Evolutionary conservation across 1,139 yeast species (phyloP).

Genomic region (Pichia sp.): DNA sequence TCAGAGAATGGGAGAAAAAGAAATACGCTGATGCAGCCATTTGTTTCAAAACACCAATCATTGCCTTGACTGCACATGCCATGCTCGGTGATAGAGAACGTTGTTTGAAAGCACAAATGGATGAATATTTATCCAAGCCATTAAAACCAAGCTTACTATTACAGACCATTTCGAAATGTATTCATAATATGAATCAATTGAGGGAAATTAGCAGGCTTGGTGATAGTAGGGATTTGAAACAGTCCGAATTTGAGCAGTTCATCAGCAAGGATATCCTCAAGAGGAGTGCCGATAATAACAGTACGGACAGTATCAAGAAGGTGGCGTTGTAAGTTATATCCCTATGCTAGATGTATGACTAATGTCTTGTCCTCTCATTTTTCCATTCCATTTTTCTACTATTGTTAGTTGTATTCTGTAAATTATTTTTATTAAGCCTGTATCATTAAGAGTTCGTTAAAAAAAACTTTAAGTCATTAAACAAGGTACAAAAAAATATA

Average conservation of each 20-base stretch:
- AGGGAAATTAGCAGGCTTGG: constrained; percentile 41
- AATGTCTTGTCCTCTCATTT: too few species aligned
- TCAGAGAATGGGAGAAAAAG: constrained; percentile 82
- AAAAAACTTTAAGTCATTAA: too few species aligned
- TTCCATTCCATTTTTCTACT: too few species aligned
- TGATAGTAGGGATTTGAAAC: constrained; percentile 8
- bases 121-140: constrained; percentile 82
- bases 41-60: constrained; percentile 65
- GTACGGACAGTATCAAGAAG: too few species aligned
- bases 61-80: constrained; percentile 87
- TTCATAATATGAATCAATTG: constrained; percentile 57
- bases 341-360: too few species aligned
- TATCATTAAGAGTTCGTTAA: too few species aligned
- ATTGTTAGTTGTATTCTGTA: too few species aligned
- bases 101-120: constrained; percentile 85
- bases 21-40: constrained; percentile 63
- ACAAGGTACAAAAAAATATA: too few species aligned
- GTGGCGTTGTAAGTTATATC: too few species aligned
- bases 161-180: constrained; percentile 80
- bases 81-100: constrained; percentile 87
- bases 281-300: constrained; percentile 3
- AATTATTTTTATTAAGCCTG: too few species aligned
- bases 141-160: constrained; percentile 73
- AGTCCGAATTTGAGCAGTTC: constrained; percentile 8
- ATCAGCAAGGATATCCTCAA: constrained; percentile 10